A percentile compares a stretch with the other conserved stretches of the same genome.
phyloP scores from a whole-genome alignment of 345 rosid species.

The Salix suchowensis region DNA sequence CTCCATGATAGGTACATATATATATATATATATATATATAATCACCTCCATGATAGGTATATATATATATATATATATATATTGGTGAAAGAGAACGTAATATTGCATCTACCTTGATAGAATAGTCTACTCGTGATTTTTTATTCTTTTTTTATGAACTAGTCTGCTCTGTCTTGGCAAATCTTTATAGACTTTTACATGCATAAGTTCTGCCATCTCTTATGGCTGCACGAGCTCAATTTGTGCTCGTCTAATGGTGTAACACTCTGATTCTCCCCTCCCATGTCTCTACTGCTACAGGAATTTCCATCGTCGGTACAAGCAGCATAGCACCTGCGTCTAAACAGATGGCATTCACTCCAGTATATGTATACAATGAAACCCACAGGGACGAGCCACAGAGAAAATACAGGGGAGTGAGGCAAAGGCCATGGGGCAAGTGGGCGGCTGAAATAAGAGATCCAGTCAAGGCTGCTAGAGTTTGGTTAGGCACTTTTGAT shows the following conservation, averaged over 20 bases:
- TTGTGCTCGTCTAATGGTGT: background rate
- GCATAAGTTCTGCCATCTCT: background rate
- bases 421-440: constrained; percentile 92
- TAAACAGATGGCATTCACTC: constrained; percentile 5
- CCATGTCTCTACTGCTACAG: constrained; percentile 18
- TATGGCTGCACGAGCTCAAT: background rate
- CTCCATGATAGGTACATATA: too few relatives aligned
- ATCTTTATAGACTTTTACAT: background rate
- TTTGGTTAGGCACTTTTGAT: constrained; percentile 90
- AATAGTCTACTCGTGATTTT: background rate
- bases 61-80: too few relatives aligned
- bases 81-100: background rate
- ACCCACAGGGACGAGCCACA: constrained; percentile 27
- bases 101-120: background rate
- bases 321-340: constrained; percentile 13
- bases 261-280: background rate
- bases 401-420: constrained; percentile 78
- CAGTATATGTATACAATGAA: constrained; percentile 38
- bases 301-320: constrained; percentile 11
- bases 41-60: too few relatives aligned
- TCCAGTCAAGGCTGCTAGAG: constrained; percentile 81
- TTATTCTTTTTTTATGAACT: too few relatives aligned
- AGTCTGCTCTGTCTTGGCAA: background rate
- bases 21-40: too few relatives aligned
- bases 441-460: constrained; percentile 98